Base-by-base conservation (phyloP, 768 basidiomycete species). In the Russula earlei region DNA sequence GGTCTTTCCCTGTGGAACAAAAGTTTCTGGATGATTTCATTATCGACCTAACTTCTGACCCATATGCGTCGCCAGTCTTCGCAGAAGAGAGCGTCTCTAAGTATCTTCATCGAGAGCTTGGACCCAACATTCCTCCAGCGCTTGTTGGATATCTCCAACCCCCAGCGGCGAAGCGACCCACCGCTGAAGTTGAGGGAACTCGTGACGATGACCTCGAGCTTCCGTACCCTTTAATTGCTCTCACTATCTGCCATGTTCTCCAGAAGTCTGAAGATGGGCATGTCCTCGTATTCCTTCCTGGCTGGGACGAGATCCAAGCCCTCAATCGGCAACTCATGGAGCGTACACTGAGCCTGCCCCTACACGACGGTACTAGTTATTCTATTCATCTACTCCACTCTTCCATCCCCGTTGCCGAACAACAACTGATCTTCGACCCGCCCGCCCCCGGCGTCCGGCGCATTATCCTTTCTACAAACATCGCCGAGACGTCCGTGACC, bases 401-500 rank as follows among this genome's bases (percentile, higher is more conserved):
- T 8, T 82, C 85, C 25, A 84, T 96, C 57, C 93, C 94, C 17
- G 75, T 92, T 25, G 77, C 80, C 1, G 92, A 96, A 64, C 94
- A 97, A 66, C 88, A 92, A 67, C 75, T 82, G 54, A 85, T 97
- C 49, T 96, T 96, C 66, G 83, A 89, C 20, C 87, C 91, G 1
- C 86, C 92, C 7, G 77, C 83, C 0, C 58, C 67, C 3, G 91
- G 91, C 10, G 76, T 91, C 19, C 84, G 93, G 53, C 82, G 93
- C 24, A 77, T 98, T 65, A 95, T 98, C 62, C 75, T 97, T 46
- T 81, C 93, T 5, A 98, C 94, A 37, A 96, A 96, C 67, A 92
- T 96, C 43, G 93, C 93, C 12, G 94, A 97, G 70, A 94, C 93
- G 3, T 93, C 91, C 4, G 77, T 96, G 62, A 97, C 94, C 4